Evolutionary conservation across 2,329 filamentous ascomycete genomes (phyloP).

Genomic region (Epichloe gansuensis): DNA sequence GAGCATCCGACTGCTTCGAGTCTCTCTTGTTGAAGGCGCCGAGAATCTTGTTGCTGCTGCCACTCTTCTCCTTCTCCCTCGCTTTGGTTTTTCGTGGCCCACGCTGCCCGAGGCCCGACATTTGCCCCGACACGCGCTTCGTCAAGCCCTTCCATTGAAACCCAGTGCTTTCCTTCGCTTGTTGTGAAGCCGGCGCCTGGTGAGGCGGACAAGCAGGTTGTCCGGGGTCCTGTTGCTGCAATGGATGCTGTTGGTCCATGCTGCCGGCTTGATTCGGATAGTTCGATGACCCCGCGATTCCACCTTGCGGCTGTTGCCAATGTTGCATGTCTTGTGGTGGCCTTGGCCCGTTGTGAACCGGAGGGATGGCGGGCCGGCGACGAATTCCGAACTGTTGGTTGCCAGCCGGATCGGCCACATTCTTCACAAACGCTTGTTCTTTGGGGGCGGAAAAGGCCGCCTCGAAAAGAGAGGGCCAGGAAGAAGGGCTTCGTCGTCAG

Average conservation of each 20-base stretch:
- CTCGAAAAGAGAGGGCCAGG: background rate
- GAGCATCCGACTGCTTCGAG: slow-evolving; percentile 13
- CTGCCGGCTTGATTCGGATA: no score
- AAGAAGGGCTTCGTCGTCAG: background rate
- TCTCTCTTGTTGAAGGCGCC: slow-evolving; percentile 22
- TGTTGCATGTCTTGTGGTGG: background rate
- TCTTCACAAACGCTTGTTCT: background rate
- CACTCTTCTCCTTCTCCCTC: slow-evolving; percentile 12
- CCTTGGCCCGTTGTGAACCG: background rate
- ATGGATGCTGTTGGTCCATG: background rate
- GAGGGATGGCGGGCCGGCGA: background rate
- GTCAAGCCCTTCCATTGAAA: slow-evolving; percentile 23
- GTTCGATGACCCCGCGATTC: no score
- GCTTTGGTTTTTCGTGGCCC: slow-evolving; percentile 7
- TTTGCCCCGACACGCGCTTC: slow-evolving; percentile 21
- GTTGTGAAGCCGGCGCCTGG: background rate
- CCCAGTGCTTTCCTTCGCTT: slow-evolving; percentile 8
- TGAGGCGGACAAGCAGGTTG: background rate
- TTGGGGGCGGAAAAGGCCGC: background rate
- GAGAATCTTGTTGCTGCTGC: slow-evolving; percentile 17
- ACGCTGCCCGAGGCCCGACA: slow-evolving; percentile 8
- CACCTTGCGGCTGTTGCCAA: background rate
- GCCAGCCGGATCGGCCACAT: background rate
- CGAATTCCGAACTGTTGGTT: background rate
- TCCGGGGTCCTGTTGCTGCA: background rate